These are phyloP conservation scores for Plantago elongata DNA, from an alignment of 257 asterid species.

Conservation along the genomic window DNA sequence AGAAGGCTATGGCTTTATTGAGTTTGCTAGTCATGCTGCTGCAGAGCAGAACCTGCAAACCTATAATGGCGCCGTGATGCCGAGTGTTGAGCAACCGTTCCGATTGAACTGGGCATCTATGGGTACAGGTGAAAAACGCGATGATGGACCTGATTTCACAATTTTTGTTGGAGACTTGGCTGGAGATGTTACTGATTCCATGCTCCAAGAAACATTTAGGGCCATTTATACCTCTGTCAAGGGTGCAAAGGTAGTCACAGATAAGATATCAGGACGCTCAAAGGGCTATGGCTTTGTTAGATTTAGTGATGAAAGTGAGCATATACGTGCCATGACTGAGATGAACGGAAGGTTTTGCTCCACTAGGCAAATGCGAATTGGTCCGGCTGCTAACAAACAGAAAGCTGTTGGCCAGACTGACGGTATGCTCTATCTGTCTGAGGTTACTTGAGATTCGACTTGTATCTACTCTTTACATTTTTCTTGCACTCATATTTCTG, in stretches of 20 bases:
- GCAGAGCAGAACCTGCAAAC: constrained; percentile 71
- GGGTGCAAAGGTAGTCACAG: constrained; percentile 90
- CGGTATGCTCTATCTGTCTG: constrained; percentile 36
- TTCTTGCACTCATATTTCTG: constrained; percentile 21
- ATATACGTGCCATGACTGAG: constrained; percentile 80
- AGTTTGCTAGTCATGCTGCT: constrained; percentile 76
- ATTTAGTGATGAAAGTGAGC: constrained; percentile 83
- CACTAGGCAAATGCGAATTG: constrained; percentile 90
- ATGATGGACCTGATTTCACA: constrained; percentile 68
- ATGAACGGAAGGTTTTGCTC: constrained; percentile 93
- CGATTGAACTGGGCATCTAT: constrained; percentile 94
- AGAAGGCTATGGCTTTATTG: constrained; percentile 91
- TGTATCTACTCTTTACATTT: constrained; percentile 2
- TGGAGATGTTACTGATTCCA: constrained; percentile 82
- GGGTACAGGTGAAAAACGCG: constrained; percentile 91
- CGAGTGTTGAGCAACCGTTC: constrained; percentile 65
- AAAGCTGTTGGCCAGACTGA: constrained; percentile 52
- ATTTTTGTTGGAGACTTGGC: constrained; percentile 94
- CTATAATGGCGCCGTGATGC: constrained; percentile 73
- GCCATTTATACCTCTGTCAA: constrained; percentile 62
- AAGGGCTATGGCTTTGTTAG: constrained; percentile 93
- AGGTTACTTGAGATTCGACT: constrained; percentile 18
- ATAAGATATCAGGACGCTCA: constrained; percentile 76
- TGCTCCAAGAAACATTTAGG: constrained; percentile 87
- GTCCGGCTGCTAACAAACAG: constrained; percentile 92